Evolutionary conservation across 805 yeast species (phyloP), one percentile per base, ranked within the genome.

Genomic region (Isabelozyma rhagii): DNA sequence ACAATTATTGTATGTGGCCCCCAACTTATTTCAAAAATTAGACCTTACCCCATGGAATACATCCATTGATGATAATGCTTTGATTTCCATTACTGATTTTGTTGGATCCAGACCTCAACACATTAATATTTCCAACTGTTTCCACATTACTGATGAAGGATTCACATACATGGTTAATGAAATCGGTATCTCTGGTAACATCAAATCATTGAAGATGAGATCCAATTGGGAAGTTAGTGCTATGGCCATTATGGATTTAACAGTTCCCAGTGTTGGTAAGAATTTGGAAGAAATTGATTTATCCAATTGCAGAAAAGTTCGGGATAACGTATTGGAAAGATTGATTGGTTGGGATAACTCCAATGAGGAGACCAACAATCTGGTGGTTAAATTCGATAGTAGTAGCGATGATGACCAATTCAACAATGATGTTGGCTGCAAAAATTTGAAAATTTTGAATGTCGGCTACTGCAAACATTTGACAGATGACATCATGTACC

Each of bases 141-240:
- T 83, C 69, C 92, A 87, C 62, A 73, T 87, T 7, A 85, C 92
- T 0, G 92, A 87, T 62, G 84, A 78, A 52, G 90, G 92, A 0
- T 87, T 87, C 63, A 78, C 83, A 43, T 83, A 82, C 58, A 71
- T 87, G 73, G 82, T 87, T 17, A 85, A 82, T 57, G 88, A 85
- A 55, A 76, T 85, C 48, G 91, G 91, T 1, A 82, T 84, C 56
- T 62, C 81, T 39, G 90, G 90, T 3, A 72, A 75, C 31, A 77
- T 87, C 43, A 71, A 72, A 47, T 66, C 67, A 8, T 67, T 87
- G 45, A 77, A 74, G 51, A 84, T 87, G 90, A 75, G 73, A 52
- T 81, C 87, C 13, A 84, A 81, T 44, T 87, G 93, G 93, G 89
- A 85, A 56, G 82, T 87, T 8, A 80, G 85, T 51, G 89, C 90